A percentile compares a stretch with the other conserved stretches of the same genome.
These are phyloP conservation scores for Naganishia antarctica DNA, from an alignment of 768 basidiomycete genomes.

Conservation along the genomic window DNA sequence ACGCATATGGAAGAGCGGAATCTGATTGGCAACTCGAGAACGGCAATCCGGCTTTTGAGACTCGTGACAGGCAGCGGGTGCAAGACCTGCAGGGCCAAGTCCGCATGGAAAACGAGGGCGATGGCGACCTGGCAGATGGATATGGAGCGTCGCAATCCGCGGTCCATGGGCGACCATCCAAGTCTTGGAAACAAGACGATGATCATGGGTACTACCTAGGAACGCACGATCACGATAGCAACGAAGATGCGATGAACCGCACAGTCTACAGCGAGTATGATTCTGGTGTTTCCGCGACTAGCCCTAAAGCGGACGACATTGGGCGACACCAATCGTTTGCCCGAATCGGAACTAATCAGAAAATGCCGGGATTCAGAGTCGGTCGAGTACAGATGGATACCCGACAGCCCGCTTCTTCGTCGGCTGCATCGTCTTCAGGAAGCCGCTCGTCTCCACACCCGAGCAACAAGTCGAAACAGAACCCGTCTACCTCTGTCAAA, in stretches of 20 bases:
- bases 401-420: not conserved
- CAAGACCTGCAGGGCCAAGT: conserved; percentile 32
- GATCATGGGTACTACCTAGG: conserved; percentile 11
- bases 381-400: conserved; percentile 2
- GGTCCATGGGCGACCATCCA: not conserved
- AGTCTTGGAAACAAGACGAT: conserved; percentile 10
- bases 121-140: conserved; percentile 1
- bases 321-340: conserved; percentile 8
- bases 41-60: conserved; percentile 26
- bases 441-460: conserved; percentile 5
- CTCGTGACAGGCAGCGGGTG: conserved; percentile 30
- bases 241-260: conserved; percentile 14
- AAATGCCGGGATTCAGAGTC: not conserved
- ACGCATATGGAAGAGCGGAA: not conserved
- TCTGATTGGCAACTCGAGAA: not conserved
- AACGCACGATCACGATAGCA: conserved; percentile 3
- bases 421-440: conserved; percentile 1
- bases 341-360: not conserved
- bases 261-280: conserved; percentile 23
- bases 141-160: not conserved
- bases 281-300: conserved; percentile 24
- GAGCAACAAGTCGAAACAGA: not conserved
- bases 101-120: conserved; percentile 15
- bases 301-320: conserved; percentile 7
- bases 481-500: conserved; percentile 7